These are phyloP conservation scores for Phytophthora sansomeana DNA, from an alignment of 352 stramenopile species.

Conservation along the genomic window DNA sequence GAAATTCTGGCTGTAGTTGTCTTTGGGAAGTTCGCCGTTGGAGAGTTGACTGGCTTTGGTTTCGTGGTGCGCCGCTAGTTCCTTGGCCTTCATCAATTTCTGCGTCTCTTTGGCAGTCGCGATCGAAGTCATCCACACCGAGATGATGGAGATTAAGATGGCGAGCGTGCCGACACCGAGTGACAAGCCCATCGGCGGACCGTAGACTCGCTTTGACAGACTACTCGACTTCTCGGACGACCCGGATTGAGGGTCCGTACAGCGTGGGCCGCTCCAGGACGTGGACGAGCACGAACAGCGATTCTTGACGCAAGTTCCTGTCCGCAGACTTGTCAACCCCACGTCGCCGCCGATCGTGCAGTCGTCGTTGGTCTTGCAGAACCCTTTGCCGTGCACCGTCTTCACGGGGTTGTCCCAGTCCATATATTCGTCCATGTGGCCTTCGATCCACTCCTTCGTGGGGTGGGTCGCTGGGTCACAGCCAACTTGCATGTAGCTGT, in stretches of 20 bases:
- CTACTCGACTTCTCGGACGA: conserved; percentile 37
- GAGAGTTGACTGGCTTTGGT: conserved; percentile 21
- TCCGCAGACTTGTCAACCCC: conserved; percentile 32
- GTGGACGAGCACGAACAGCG: conserved; percentile 57
- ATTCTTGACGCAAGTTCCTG: conserved; percentile 61
- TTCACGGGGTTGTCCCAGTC: conserved; percentile 61
- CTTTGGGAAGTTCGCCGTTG: conserved; percentile 33
- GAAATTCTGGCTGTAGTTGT: conserved; percentile 66
- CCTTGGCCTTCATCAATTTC: conserved; percentile 22
- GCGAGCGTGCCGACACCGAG: conserved; percentile 39
- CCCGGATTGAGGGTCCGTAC: conserved; percentile 45
- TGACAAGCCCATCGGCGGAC: conserved; percentile 46
- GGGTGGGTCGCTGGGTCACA: conserved; percentile 68
- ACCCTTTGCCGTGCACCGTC: conserved; percentile 54
- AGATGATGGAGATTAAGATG: conserved; percentile 41
- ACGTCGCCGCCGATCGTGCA: conserved; percentile 54
- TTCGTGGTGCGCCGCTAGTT: conserved; percentile 22
- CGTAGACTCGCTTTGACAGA: conserved; percentile 43
- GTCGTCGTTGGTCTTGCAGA: conserved; percentile 62
- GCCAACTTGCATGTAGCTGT: conserved; percentile 63
- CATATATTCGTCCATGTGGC: conserved; percentile 64
- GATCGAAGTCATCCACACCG: conserved; percentile 38
- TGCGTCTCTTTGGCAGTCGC: conserved; percentile 30
- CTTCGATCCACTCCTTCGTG: conserved; percentile 71
- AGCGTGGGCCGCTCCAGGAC: conserved; percentile 66